Percentiles rank a stretch among this genome's conserved stretches.
Conservation (phyloP, 192 early-diverging fungal species). For the Linnemannia elongata region DNA sequence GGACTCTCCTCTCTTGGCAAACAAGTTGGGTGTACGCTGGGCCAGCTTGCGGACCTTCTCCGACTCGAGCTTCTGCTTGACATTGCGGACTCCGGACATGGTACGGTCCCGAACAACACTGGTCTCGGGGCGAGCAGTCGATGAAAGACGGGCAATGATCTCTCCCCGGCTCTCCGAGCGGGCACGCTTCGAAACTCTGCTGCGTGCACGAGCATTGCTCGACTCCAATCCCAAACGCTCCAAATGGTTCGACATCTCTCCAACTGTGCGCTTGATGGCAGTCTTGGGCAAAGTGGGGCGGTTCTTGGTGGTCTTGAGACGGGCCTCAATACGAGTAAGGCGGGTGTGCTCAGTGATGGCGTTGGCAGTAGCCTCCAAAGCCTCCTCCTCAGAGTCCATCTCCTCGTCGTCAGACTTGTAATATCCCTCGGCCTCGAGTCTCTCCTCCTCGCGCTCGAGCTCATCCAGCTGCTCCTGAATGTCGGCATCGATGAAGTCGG, state of each 20-base stretch:
- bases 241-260: slow-evolving; percentile 81
- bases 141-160: slow-evolving; percentile 68
- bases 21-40: slow-evolving; percentile 79
- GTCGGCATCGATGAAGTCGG: slow-evolving; percentile 97
- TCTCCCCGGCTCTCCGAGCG: slow-evolving; percentile 79
- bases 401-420: slow-evolving; percentile 86
- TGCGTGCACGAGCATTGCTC: slow-evolving; percentile 70
- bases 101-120: slow-evolving; percentile 71
- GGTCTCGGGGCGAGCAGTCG: slow-evolving; percentile 68
- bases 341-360: slow-evolving; percentile 89
- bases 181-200: slow-evolving; percentile 76
- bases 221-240: slow-evolving; percentile 79
- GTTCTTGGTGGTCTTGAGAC: slow-evolving; percentile 84
- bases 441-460: slow-evolving; percentile 96
- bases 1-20: slow-evolving; percentile 87
- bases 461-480: slow-evolving; percentile 95
- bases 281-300: slow-evolving; percentile 76
- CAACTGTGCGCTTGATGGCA: slow-evolving; percentile 53
- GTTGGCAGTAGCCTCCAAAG: slow-evolving; percentile 78
- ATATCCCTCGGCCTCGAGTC: slow-evolving; percentile 89
- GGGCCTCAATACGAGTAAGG: slow-evolving; percentile 77
- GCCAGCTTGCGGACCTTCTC: slow-evolving; percentile 80
- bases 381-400: slow-evolving; percentile 84
- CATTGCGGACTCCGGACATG: slow-evolving; percentile 77
- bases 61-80: slow-evolving; percentile 67